Evolutionary conservation across 306 rosid species (phyloP).

Genomic region (Corylus avellana): DNA sequence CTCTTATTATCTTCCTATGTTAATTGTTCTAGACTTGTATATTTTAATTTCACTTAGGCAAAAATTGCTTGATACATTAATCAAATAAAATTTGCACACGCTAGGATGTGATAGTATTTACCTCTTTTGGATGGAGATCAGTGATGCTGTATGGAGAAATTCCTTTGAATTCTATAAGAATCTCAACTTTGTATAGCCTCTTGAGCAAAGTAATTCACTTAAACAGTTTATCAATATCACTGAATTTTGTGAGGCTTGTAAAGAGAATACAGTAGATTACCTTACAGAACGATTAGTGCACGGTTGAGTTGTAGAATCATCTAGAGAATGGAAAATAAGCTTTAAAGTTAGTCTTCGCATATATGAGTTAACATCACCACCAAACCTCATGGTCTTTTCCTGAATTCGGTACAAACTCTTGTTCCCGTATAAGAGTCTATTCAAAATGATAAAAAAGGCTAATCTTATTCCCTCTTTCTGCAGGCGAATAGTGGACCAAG

Average conservation of each 20-base stretch:
- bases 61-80: background rate
- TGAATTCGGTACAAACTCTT: background rate
- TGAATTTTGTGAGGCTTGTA: background rate
- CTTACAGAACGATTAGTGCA: background rate
- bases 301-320: background rate
- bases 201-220: background rate
- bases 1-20: background rate
- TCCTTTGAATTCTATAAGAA: background rate
- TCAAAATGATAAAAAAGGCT: conserved; percentile 13
- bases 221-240: background rate
- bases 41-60: background rate
- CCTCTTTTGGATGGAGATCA: background rate
- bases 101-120: background rate
- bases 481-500: conserved; percentile 95
- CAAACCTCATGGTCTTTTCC: background rate
- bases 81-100: background rate
- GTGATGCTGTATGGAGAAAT: background rate
- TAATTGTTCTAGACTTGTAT: background rate
- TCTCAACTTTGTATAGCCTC: background rate
- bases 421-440: background rate
- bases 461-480: conserved; percentile 26
- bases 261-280: background rate
- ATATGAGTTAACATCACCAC: background rate
- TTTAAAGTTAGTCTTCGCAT: background rate
- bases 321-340: background rate